Base-by-base conservation (phyloP, 495 filamentous ascomycete genomes). In the Penicillium robsamsonii region DNA sequence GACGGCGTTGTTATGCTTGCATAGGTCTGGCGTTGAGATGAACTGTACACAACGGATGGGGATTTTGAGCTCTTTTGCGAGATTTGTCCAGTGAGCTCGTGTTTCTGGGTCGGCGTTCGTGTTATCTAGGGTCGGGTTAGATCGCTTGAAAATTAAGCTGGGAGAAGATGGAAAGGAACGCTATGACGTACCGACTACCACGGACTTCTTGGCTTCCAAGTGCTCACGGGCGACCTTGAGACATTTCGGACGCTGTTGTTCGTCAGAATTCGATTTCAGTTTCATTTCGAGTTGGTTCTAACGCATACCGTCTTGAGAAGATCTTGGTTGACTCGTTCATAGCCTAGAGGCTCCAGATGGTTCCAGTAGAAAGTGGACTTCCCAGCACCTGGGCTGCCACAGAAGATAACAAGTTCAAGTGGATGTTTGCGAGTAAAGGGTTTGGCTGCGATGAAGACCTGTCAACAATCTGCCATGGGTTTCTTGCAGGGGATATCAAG, bases 321-420 rank as follows among this genome's bases (percentile, higher is more conserved):
- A 73, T 97, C 95, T 72, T 97, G 92, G 59, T 97, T 98, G 15
- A 96, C 81, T 27, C 93, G 82, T 69, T 85, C 85, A 68, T 94
- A 97, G 29, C 86, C 86, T 4, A 94, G 73, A 22, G 91, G 88
- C 68, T 92, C 76, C 17, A 97, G 68, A 57, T 90, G 73, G 27
- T 80, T 85, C 84, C 87, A 88, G 73, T 87, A 96, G 59, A 96
- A 97, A 0, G 90, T 91, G 22, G 88, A 93, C 67, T 97, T 97
- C 25, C 95, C 94, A 1, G 90, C 84, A 1, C 89, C 91, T 0
- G 94, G 94, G 40, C 88, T 89, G 8, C 94, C 94, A 54, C 89
- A 91, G 67, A 96, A 89, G 5, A 97, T 71, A 11, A 97, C 80
- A 15, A 97, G 76, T 50, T 97, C 92, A 52, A 86, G 64, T 11